Evolutionary conservation across 2,329 filamentous ascomycete species (phyloP), one percentile per base, ranked within the genome.

Genomic region (Penicillium janthinellum): DNA sequence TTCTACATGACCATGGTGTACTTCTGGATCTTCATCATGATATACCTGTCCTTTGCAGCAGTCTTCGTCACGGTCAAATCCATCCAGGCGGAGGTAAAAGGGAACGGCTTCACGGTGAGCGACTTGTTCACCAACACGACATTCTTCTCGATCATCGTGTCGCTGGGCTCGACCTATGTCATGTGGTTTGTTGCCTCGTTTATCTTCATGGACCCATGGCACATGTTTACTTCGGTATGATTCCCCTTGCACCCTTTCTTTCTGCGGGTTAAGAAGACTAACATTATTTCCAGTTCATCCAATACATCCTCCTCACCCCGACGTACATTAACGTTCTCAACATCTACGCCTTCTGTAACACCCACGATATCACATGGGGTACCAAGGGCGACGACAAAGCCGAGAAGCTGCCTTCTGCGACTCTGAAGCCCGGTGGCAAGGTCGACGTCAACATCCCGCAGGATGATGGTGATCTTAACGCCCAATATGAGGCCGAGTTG

Each of bases 291-390:
- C 12, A 53, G 59, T 92, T 98, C 77, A 77, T 92, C 51, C 95
- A 98, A 84, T 99, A 99, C 76, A 88, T 98, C 69, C 86, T 98
- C 44, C 84, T 99, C 59, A 96, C 93, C 0, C 95, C 95, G 0
- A 96, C 93, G 0, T 99, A 96, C 79, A 96, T 96, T 81, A 99
- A 98, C 78, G 93, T 98, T 60, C 88, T 99, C 70, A 99, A 98
- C 82, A 95, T 99, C 58, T 99, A 98, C 78, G 94, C 94, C 62
- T 99, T 99, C 79, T 98, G 93, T 80, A 97, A 97, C 79, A 96
- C 93, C 28, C 93, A 97, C 83, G 93, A 97, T 73, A 95, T 97
- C 65, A 96, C 93, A 3, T 97, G 93, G 93, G 93, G 93, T 71
- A 99, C 95, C 44, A 99, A 98, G 78, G 95, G 95, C 70, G 95